Evolutionary conservation across 805 yeast species (phyloP).

Genomic region (Debaryomyces hansenii): DNA sequence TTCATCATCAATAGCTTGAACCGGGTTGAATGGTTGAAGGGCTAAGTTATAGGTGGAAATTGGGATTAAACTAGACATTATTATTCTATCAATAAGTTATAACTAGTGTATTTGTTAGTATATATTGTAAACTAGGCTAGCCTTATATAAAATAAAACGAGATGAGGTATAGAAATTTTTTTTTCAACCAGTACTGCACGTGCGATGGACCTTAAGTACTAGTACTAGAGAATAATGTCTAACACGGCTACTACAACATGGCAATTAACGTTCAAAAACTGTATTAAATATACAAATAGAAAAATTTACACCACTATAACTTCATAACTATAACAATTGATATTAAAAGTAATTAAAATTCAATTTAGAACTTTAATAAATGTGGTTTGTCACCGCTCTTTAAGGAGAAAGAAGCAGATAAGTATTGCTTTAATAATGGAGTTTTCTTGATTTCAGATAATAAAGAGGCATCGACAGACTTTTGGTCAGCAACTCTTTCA

Average conservation of each 20-base stretch:
- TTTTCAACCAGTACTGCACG: neutral
- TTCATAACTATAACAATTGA: conserved; percentile 11
- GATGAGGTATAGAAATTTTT: conserved; percentile 10
- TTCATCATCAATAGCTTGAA: conserved; percentile 81
- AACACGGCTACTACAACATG: neutral
- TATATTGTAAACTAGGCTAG: neutral
- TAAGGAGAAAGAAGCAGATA: conserved; percentile 92
- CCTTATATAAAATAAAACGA: conserved; percentile 4
- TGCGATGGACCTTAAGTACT: neutral
- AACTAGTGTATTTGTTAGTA: neutral
- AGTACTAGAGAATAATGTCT: neutral
- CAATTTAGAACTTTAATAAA: conserved; percentile 86
- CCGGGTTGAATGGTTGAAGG: conserved; percentile 82
- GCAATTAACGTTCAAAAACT: conserved; percentile 8
- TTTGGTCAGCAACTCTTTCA: conserved; percentile 96
- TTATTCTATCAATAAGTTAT: conserved; percentile 9
- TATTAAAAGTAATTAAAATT: conserved; percentile 6
- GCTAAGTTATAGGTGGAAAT: conserved; percentile 84
- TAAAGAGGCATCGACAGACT: conserved; percentile 88
- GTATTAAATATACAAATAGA: conserved; percentile 34
- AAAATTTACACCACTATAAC: conserved; percentile 16
- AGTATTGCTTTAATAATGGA: conserved; percentile 95
- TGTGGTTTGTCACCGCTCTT: conserved; percentile 99
- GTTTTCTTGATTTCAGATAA: conserved; percentile 95
- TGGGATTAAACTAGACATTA: conserved; percentile 75